Base-by-base conservation (phyloP, 2,329 filamentous ascomycete species). In the Sporothrix globosa region DNA sequence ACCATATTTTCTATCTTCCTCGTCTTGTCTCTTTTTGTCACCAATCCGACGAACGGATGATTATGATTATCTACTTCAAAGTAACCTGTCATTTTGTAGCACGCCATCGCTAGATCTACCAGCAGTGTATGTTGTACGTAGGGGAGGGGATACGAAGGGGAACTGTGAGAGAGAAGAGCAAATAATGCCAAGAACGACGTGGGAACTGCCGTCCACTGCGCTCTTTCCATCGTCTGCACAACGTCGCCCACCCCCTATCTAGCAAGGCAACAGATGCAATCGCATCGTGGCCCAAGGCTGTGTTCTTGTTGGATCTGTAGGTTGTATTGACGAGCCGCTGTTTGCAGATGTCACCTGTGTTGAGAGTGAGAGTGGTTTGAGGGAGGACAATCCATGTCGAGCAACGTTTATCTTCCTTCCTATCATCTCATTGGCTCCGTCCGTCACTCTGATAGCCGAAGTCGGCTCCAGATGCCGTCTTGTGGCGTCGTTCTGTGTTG, bases 51-150 rank as follows among this genome's bases (percentile, higher is more conserved):
- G 10, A 46, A 10, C 44, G 39, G 13, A 19, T 46, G 39, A n/a
- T 27, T 39, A 19, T 46, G 39, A n/a, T 27, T 39, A 27, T 27
- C 6, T 19, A 24, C 14, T 63, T 0, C n/a, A 19, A 46, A 44
- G 39, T 11, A 46, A 44, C 44, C 27, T 63, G 58, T 63, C 39
- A 63, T 63, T 63, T 61, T 27, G 58, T 27, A 63, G 58, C n/a
- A 63, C 58, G 46, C 58, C 58, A 46, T 63, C 39, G 58, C 24
- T n/a, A 46, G 58, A 46, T 46, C 58, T 46, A 21, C 58, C 39
- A 39, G 34, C 34, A 34, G 34, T 34, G 34, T 34, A 63, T 46
- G 58, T 13, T 24, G 39, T 3, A 63, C 39, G 39, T 46, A 46
- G 6, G 14, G 13, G 58, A 46, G 58, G 17, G n/a, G 11, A 13